Evolutionary conservation across 805 yeast species (phyloP), one percentile per base, ranked within the genome.

Genomic region (Hanseniaspora thailandica): DNA sequence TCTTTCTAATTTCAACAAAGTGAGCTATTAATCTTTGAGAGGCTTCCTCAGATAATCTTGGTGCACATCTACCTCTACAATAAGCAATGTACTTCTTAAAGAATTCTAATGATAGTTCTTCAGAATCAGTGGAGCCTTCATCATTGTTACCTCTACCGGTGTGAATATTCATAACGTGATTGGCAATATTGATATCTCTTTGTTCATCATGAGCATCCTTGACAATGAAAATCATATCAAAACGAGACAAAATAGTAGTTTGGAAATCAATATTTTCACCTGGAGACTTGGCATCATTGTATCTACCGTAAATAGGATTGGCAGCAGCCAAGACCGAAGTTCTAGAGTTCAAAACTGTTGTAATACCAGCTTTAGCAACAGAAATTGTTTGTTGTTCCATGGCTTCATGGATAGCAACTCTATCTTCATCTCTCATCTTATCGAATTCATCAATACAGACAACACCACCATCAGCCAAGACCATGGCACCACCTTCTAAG

Each of bases 331-430:
- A 73, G 4, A 93, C 98, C 34, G 95, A 82, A 0, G 98, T 93
- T 69, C 99, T 78, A 3, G 98, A 93, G 68, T 93, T 93, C 60
- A 93, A 75, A 54, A 93, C 89, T 0, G 99, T 93, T 2, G 97
- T 93, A 60, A 93, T 93, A 67, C 99, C 99, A 9, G 99, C 99
- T 67, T 93, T 93, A 31, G 99, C 98, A 66, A 93, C 89, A 13
- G 97, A 90, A 56, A 93, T 93, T 0, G 98, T 93, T 69, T 93
- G 99, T 69, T 93, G 99, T 71, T 93, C 99, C 99, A 93, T 93
- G 12, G 98, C 98, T 73, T 93, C 99, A 69, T 93, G 99, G 60
- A 93, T 93, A 0, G 98, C 97, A 36, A 93, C 97, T 65, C 99
- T 77, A 69, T 93, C 98, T 66, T 93, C 97, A 63, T 93, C 99